Percentiles rank a stretch among this genome's conserved stretches.
phyloP scores from a whole-genome alignment of 1,139 yeast species.

The Pichia cactophila region DNA sequence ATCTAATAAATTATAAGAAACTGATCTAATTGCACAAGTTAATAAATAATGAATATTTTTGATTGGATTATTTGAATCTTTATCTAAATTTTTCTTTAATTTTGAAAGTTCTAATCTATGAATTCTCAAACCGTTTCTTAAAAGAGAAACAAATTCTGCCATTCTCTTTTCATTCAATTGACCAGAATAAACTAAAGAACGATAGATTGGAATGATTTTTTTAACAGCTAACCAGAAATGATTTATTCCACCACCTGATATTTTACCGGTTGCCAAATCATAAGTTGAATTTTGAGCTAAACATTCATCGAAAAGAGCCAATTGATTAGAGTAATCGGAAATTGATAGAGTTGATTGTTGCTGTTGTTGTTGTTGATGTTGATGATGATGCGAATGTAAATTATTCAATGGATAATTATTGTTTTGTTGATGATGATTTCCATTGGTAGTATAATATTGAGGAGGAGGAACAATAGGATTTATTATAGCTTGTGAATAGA shows the following conservation, averaged over 20 bases:
- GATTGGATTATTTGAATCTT: conserved; percentile 45
- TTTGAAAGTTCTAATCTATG: conserved; percentile 43
- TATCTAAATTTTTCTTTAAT: conserved; percentile 46
- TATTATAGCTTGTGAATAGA: conserved; percentile 1
- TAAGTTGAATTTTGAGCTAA: conserved; percentile 34
- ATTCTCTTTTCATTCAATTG: conserved; percentile 36
- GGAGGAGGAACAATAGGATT: conserved; percentile 14
- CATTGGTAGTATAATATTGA: not conserved
- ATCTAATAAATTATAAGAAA: conserved; percentile 42
- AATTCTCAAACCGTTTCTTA: conserved; percentile 44
- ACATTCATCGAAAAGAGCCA: conserved; percentile 35
- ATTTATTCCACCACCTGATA: conserved; percentile 26
- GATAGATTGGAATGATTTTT: conserved; percentile 40
- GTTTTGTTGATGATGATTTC: conserved; percentile 1
- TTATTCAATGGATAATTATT: no score
- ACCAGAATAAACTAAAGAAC: conserved; percentile 36
- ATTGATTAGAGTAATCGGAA: conserved; percentile 3
- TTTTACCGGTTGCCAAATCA: conserved; percentile 27
- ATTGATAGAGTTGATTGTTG: not conserved
- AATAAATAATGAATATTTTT: conserved; percentile 40
- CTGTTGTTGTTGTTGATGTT: not conserved
- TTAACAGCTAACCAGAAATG: conserved; percentile 40
- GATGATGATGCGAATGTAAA: not conserved
- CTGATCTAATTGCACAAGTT: conserved; percentile 40
- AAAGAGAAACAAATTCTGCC: conserved; percentile 37